phyloP scores from a whole-genome alignment of 768 basidiomycete genomes.

The Dentipellis sp. region DNA sequence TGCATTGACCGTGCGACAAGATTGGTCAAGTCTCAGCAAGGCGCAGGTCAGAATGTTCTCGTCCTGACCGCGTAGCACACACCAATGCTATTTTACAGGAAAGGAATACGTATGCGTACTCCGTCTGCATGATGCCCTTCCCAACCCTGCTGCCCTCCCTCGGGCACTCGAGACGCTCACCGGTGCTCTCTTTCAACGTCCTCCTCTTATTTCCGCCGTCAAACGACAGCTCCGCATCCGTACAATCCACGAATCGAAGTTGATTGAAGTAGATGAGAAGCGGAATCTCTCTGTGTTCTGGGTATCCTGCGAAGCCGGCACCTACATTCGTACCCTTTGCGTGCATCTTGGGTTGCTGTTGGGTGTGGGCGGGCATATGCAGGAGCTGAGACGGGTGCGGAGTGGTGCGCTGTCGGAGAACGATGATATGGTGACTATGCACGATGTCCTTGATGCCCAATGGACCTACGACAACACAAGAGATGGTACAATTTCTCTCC shows the following conservation, averaged over 20 bases:
- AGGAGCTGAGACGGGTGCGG: conserved; percentile 90
- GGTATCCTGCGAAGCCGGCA: conserved; percentile 98
- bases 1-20: conserved; percentile 98
- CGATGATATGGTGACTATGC: conserved; percentile 99
- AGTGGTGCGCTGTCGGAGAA: conserved; percentile 96
- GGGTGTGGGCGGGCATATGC: conserved; percentile 99
- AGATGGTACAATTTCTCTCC: conserved; percentile 54
- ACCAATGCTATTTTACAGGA: conserved; percentile 31
- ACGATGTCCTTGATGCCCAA: conserved; percentile 97
- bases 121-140: conserved; percentile 77
- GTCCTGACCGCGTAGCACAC: not conserved
- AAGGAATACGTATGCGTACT: conserved; percentile 99
- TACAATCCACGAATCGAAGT: conserved; percentile 92
- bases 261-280: conserved; percentile 96
- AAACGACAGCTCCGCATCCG: conserved; percentile 96
- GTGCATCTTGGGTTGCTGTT: conserved; percentile 91
- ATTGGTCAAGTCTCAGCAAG: conserved; percentile 97
- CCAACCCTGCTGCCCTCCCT: conserved; percentile 78
- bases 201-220: conserved; percentile 97
- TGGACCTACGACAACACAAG: conserved; percentile 97
- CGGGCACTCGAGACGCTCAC: conserved; percentile 94
- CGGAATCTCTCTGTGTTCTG: conserved; percentile 95
- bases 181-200: conserved; percentile 97
- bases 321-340: conserved; percentile 93
- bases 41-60: conserved; percentile 58